Base-by-base conservation (phyloP, 139 green algal genomes). In the Coelastrella sp. region DNA sequence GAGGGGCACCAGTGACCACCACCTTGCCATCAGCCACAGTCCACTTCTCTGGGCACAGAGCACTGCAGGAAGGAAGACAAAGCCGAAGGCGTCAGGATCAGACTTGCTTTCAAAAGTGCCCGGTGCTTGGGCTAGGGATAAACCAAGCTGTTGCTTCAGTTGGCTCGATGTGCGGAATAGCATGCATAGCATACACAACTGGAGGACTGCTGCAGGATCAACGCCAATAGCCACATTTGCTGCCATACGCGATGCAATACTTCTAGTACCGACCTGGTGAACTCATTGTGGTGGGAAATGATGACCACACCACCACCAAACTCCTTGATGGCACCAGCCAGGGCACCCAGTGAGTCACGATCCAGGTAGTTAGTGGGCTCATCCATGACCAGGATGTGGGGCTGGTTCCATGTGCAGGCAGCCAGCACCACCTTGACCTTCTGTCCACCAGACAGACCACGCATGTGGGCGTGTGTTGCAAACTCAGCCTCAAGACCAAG, bases 401-500 rank as follows among this genome's bases (percentile, higher is more conserved):
- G 95, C 74, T 94, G 92, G 83, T 95, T 94, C 95, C 95, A 97
- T 66, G 93, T 95, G 79, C 95, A 94, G n/a, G 95, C 95, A 22
- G 88, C 95, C 60, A 98, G 87, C 85, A 98, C 95, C 47, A 97
- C 87, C 94, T 97, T 97, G 20, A 91, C 88, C 96, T 98, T 98
- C 94, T 99, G 97, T 22, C 97, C 97, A 83, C 95, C 97, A 56
- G 96, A 98, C 88, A 99, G 93, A 73, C 96, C 96, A 68, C 95
- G 94, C 88, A 99, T 98, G 71, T 96, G 95, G 20, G 95, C 96
- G 95, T 99, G 97, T 19, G 96, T 97, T 61, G 94, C 95, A 88
- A 99, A 99, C 95, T 98, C 97, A 20, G 94, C 81, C 87, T 98
- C 97, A 17, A 99, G 94, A 88, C 98, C 98, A 71, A 99, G 95